phyloP scores from a whole-genome alignment of 169 alveolate species.

The Blepharisma undulans region DNA sequence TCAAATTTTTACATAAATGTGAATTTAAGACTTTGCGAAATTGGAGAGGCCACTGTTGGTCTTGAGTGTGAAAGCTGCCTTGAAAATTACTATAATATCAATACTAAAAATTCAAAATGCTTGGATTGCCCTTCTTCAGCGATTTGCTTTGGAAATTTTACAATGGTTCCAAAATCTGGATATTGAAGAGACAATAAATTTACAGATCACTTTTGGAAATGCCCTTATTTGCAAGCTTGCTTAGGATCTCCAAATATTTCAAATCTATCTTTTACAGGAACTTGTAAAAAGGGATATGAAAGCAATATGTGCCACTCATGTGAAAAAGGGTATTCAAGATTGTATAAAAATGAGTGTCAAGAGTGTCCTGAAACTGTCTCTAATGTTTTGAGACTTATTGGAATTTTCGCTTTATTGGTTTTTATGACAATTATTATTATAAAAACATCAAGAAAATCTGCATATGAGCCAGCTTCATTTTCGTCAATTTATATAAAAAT shows the following conservation, averaged over 20 bases:
- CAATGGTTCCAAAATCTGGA: not conserved
- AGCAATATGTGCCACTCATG: constrained; percentile 21
- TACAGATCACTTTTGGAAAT: not conserved
- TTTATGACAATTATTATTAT: not conserved
- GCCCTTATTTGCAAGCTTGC: not conserved
- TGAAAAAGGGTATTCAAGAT: not conserved
- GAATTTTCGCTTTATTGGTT: not conserved
- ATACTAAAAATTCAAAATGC: not conserved
- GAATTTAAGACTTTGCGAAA: not conserved
- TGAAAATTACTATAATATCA: not conserved
- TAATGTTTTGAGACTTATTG: not conserved
- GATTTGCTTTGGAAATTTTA: constrained; percentile 6
- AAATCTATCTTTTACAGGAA: not conserved
- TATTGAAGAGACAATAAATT: not conserved
- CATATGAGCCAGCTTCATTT: not conserved
- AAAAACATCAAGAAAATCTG: not conserved
- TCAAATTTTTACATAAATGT: not conserved
- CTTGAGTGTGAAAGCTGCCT: not conserved
- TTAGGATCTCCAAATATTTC: not conserved
- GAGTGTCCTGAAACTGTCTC: not conserved
- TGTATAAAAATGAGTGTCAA: not conserved
- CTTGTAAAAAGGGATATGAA: not conserved
- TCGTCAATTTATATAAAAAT: too few relatives aligned
- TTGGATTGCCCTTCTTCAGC: not conserved
- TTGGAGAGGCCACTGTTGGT: not conserved